Evolutionary conservation across 2,329 filamentous ascomycete genomes (phyloP), one percentile per base, ranked within the genome.

Genomic region (Capronia americana): DNA sequence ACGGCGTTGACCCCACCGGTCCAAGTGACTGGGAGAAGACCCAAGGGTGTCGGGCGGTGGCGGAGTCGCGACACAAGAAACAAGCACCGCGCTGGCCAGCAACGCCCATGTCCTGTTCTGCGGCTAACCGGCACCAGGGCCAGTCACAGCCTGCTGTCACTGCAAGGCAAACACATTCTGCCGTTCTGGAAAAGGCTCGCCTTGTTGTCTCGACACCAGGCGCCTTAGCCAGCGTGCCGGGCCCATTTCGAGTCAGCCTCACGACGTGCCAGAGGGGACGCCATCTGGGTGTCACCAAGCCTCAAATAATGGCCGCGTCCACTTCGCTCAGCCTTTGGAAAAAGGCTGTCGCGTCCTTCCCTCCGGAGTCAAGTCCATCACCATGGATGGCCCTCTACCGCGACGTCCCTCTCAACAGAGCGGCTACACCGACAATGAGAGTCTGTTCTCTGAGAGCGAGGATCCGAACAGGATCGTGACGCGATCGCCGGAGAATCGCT

Each of bases 251-350:
- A 51, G 48, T 51, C 48, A 23, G 48, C 48, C 48, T 51, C 48
- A 51, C 48, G 48, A 20, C 48, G 20, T 51, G 20, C 12, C 24
- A 23, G 48, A 51, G 48, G 20, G 48, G 1, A 26, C 48, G 20
- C 48, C 48, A 17, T 23, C 12, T 14, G 20, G 20, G 48, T 28
- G 48, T 51, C 48, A 28, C 48, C 48, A 51, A 26, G 10, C 23
- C 20, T 51, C 48, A 51, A 51, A 51, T 51, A 51, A 51, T 51
- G 48, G 48, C 48, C 48, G 48, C 48, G 8, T 28, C 48, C 48
- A 51, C 20, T 23, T 51, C 48, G 14, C 23, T 4, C 24, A 51
- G 48, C 8, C 48, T 12, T 51, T 23, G 23, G 48, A 51, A 51
- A 26, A 28, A 2, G 23, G 48, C 48, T 17, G 24, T 51, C 48